Evolutionary conservation across 345 rosid genomes (phyloP).

Genomic region (Brassica napus): Da-Ae NC_063446.1:6419501-6420000

Average conservation of each 20-base stretch:
- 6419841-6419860: constrained; percentile 77
- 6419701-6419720: constrained; percentile 95
- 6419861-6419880: constrained; percentile 71
- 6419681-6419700: constrained; percentile 84
- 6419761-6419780: neutral
- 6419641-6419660: constrained; percentile 76
- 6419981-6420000: neutral
- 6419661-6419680: constrained; percentile 59
- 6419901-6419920: constrained; percentile 76
- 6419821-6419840: constrained; percentile 84
- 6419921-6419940: constrained; percentile 60
- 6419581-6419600: constrained; percentile 52
- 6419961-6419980: neutral
- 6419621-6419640: constrained; percentile 74
- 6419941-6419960: neutral
- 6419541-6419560: too few relatives aligned
- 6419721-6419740: constrained; percentile 26
- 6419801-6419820: constrained; percentile 95
- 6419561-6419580: too few relatives aligned
- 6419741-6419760: constrained; percentile 35
- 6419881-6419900: constrained; percentile 63
- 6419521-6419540: constrained; percentile 10
- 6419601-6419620: constrained; percentile 98
- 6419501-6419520: constrained; percentile 92
- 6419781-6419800: constrained; percentile 46